phyloP scores from a whole-genome alignment of 2,329 filamentous ascomycete genomes.

The Phaeosphaeriaceae sp. region DNA sequence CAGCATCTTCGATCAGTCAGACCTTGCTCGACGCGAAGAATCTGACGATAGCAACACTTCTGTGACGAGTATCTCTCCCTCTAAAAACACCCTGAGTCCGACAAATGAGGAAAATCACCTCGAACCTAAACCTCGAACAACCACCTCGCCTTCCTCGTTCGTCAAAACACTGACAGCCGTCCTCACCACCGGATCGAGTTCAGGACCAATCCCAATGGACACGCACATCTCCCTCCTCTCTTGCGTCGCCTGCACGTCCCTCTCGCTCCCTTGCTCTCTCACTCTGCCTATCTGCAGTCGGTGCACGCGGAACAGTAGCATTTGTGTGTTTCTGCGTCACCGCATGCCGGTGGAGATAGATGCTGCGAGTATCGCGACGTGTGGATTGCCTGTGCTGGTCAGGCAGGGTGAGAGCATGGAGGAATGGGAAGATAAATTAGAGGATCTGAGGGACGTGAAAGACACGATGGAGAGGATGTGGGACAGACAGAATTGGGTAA shows the following conservation, averaged over 20 bases:
- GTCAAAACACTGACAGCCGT: neutral
- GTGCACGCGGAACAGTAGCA: constrained; percentile 27
- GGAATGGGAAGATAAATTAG: constrained; percentile 15
- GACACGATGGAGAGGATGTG: constrained; percentile 21
- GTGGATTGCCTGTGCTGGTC: constrained; percentile 24
- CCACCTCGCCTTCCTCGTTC: neutral
- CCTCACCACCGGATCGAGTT: neutral
- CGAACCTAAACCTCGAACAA: neutral
- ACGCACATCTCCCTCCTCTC: constrained; percentile 25
- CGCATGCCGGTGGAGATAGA: constrained; percentile 19
- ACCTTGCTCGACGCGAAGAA: neutral
- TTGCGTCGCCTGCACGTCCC: constrained; percentile 39
- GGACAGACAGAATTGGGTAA: constrained; percentile 21
- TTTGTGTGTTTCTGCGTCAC: constrained; percentile 34
- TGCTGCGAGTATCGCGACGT: neutral
- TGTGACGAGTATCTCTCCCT: neutral
- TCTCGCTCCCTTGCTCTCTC: constrained; percentile 36
- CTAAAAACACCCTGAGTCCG: neutral
- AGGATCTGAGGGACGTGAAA: constrained; percentile 10
- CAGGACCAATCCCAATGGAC: neutral
- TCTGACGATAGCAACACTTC: neutral
- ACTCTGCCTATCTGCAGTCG: constrained; percentile 35
- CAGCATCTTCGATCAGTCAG: constrained; percentile 29
- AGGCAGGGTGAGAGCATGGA: constrained; percentile 20
- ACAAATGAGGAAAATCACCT: neutral